Base-by-base conservation (phyloP, 108 stramenopile species). In the Mayamaea pseudoterrestris region DNA sequence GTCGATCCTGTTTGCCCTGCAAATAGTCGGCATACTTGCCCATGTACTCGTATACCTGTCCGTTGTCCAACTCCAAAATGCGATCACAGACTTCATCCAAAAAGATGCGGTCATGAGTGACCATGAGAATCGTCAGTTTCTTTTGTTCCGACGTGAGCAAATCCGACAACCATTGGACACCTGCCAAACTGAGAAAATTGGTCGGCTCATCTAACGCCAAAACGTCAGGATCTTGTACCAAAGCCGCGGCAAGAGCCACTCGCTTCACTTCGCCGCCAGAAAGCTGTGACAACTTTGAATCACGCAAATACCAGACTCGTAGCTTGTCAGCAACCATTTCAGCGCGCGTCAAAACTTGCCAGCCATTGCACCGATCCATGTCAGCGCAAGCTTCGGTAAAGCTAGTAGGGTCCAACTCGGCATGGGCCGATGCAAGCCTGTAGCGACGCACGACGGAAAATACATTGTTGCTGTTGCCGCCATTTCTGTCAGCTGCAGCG, bases 41-140 rank as follows among this genome's bases (percentile, higher is more conserved):
- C 35, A 68, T 53, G 53, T 86, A 80, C 27, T 68, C 55, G 50
- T 83, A 85, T 13, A 90, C 56, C 14, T 54, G 57, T 39, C 83
- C 83, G 35, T 72, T 60, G 50, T 90, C 89, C 11, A 90, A 50
- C 41, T 90, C 89, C 13, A 86, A 34, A 41, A 90, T 78, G 6
- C 60, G 55, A 52, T 76, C 69, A 50, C 83, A 83, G 5, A 94
- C 89, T 48, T 94, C 82, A 50, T 94, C 89, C 24, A 98, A 65
- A 65, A 98, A 95, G 4, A 80, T 80, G 18, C 94, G 70, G 65
- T 98, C 97, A 62, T 98, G 97, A 27, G 97, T 95, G 31, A 96
- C 95, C 54, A 90, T 83, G 48, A 98, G 55, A 29, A 86, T 45
- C 11, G 95, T 95, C 53, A 96, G 69, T 44, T 92, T 74, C 28